phyloP scores from a whole-genome alignment of 2,329 filamentous ascomycete species.

The Pseudogymnoascus sp. region DNA sequence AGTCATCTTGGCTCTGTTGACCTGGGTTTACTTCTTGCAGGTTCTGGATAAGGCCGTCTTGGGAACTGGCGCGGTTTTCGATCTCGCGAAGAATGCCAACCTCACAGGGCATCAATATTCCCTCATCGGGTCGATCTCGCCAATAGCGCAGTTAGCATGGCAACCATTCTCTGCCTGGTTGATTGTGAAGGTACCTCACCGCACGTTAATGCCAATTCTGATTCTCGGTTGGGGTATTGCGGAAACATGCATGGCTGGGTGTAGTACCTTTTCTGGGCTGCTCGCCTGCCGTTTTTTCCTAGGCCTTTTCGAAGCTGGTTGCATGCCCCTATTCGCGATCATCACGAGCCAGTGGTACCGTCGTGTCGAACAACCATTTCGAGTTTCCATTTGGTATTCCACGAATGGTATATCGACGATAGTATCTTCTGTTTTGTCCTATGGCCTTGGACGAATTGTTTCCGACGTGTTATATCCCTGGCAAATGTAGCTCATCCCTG shows the following conservation, averaged over 20 bases:
- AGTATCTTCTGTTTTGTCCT: conserved; percentile 44
- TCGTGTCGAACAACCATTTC: conserved; percentile 47
- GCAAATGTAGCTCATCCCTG: conserved; percentile 38
- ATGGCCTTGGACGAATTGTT: conserved; percentile 46
- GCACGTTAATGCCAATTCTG: conserved; percentile 43
- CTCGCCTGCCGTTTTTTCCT: conserved; percentile 42
- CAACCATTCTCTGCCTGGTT: conserved; percentile 34
- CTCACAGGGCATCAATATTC: conserved; percentile 41
- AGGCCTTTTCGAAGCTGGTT: conserved; percentile 44
- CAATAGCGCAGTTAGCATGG: conserved; percentile 36
- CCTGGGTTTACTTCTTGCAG: conserved; percentile 53
- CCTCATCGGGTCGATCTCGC: conserved; percentile 41
- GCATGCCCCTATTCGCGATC: conserved; percentile 46
- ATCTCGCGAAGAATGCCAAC: conserved; percentile 36
- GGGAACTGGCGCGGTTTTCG: conserved; percentile 42
- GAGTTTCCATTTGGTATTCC: conserved; percentile 53
- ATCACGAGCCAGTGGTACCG: conserved; percentile 49
- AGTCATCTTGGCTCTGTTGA: conserved; percentile 45
- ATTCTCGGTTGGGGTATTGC: conserved; percentile 30
- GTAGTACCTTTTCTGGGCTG: conserved; percentile 41
- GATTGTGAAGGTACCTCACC: conserved; percentile 45
- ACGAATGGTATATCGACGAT: conserved; percentile 44
- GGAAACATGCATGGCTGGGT: conserved; percentile 40
- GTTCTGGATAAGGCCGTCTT: conserved; percentile 21
- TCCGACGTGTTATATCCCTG: conserved; percentile 50